Conservation (phyloP, 179 eudicot species). For the Beta macrorhiza region DNA sequence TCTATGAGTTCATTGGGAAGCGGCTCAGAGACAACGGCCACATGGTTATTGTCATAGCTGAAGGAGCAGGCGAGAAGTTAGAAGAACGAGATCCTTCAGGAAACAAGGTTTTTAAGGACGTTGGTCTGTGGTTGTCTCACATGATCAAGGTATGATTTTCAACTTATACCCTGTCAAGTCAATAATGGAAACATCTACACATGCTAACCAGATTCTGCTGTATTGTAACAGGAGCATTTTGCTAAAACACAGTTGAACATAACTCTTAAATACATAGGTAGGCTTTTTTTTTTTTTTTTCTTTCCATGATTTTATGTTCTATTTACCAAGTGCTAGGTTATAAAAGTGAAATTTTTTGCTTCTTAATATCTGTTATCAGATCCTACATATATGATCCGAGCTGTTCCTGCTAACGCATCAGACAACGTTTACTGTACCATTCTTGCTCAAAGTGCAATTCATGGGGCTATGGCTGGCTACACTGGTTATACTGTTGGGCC, state of each 20-base stretch:
- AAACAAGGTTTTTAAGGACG: conserved; percentile 70
- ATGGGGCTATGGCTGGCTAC: conserved; percentile 92
- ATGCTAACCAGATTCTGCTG: not conserved
- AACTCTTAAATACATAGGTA: conserved; percentile 90
- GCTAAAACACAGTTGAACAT: conserved; percentile 45
- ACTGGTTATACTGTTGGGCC: conserved; percentile 76
- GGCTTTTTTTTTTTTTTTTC: not conserved
- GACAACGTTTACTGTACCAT: conserved; percentile 82
- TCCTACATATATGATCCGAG: conserved; percentile 91
- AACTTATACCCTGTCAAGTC: not conserved
- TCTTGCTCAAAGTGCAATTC: conserved; percentile 86
- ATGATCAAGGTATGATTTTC: conserved; percentile 60
- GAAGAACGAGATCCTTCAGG: conserved; percentile 78
- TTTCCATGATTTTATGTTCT: not conserved
- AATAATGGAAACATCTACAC: not conserved
- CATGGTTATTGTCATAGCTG: conserved; percentile 97
- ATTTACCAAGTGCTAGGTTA: not conserved
- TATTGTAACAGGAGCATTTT: conserved; percentile 66
- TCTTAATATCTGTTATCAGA: conserved; percentile 38
- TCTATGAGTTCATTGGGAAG: conserved; percentile 68
- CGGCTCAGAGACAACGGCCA: conserved; percentile 79
- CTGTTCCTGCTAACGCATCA: conserved; percentile 77
- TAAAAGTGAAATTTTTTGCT: not conserved
- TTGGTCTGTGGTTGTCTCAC: conserved; percentile 86
- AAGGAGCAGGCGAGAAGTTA: conserved; percentile 81